Percentiles rank a stretch among this genome's conserved stretches.
phyloP scores from a whole-genome alignment of 176 grass and related monocot genomes.

The Aegilops sharonensis region DNA sequence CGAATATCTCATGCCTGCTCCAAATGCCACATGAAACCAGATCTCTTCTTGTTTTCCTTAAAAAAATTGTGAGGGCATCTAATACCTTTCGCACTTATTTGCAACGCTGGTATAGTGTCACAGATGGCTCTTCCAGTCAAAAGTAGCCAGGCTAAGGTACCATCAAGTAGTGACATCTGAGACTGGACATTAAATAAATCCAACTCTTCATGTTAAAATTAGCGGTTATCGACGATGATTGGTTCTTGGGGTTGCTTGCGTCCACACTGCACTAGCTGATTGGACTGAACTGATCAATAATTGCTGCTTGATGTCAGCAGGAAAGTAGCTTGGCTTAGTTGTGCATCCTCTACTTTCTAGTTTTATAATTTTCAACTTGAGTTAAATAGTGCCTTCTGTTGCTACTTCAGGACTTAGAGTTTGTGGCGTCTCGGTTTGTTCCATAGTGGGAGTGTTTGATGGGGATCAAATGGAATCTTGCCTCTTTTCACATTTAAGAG shows the following conservation, averaged over 20 bases:
- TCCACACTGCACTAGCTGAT: constrained; percentile 24
- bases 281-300: constrained; percentile 44
- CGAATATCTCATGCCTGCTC: constrained; percentile 25
- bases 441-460: constrained; percentile 34
- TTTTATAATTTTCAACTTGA: constrained; percentile 27
- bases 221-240: not conserved
- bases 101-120: not conserved
- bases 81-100: constrained; percentile 26
- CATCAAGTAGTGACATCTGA: constrained; percentile 27
- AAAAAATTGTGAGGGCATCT: not conserved
- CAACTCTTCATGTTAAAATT: not conserved
- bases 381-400: not conserved
- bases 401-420: constrained; percentile 28
- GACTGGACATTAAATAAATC: not conserved
- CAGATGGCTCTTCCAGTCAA: not conserved
- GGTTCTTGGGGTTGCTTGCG: constrained; percentile 25
- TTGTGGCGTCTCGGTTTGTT: constrained; percentile 30
- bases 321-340: not conserved
- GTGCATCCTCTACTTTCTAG: not conserved
- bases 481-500: constrained; percentile 9
- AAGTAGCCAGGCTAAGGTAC: constrained; percentile 9
- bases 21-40: constrained; percentile 30
- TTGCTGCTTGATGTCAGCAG: constrained; percentile 40
- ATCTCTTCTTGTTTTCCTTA: not conserved
- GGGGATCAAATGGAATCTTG: constrained; percentile 39